Evolutionary conservation across 345 rosid genomes (phyloP).

Genomic region (Syzygium oleosum): DNA sequence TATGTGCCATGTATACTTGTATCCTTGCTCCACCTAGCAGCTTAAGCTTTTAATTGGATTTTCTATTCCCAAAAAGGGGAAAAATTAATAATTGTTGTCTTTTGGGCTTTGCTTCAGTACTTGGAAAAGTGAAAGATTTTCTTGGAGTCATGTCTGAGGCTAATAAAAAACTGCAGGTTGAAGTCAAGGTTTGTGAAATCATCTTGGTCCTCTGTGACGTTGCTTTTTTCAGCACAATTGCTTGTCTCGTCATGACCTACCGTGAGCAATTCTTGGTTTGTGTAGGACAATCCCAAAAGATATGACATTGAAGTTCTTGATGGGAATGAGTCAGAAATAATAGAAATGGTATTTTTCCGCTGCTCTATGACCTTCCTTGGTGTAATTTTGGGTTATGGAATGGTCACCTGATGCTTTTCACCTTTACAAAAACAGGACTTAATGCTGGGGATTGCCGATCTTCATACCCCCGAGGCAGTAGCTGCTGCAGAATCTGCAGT

Average conservation of each 20-base stretch:
- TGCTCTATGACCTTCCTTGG: background rate
- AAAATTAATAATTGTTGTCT: background rate
- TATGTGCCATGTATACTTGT: background rate
- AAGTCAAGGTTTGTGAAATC: conserved; percentile 35
- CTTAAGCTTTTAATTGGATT: background rate
- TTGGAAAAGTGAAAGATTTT: conserved; percentile 66
- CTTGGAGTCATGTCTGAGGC: conserved; percentile 68
- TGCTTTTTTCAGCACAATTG: background rate
- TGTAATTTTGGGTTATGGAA: background rate
- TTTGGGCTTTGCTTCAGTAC: conserved; percentile 22
- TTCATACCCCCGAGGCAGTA: conserved; percentile 77
- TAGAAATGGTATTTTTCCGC: conserved; percentile 54
- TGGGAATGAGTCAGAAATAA: conserved; percentile 62
- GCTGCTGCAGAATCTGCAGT: conserved; percentile 76
- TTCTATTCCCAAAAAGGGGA: background rate
- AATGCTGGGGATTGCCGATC: conserved; percentile 89
- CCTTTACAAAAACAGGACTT: conserved; percentile 38
- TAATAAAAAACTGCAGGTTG: conserved; percentile 48
- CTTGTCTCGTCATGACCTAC: background rate
- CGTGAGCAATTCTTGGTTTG: background rate
- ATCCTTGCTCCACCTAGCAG: background rate
- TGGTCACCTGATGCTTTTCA: background rate
- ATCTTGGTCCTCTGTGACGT: background rate
- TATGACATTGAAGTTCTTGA: conserved; percentile 64
- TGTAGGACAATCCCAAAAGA: conserved; percentile 44